A percentile compares a stretch with the other conserved stretches of the same genome.
These are phyloP conservation scores for Penicillium cosmopolitanum DNA, from an alignment of 495 filamentous ascomycete species.

Conservation along the genomic window DNA sequence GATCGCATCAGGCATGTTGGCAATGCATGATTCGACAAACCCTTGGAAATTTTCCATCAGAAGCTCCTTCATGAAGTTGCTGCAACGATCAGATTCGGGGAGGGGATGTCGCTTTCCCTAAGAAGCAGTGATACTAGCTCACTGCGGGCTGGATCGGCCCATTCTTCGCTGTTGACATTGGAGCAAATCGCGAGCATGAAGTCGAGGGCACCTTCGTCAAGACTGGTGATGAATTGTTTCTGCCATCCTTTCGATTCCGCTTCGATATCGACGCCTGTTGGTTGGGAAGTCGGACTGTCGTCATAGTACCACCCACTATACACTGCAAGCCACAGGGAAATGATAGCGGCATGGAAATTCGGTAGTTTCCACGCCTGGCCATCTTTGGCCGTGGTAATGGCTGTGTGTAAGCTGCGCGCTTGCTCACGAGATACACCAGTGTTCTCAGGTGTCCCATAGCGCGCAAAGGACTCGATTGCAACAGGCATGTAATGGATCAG, in stretches of 20 bases:
- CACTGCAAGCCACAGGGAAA: conserved; percentile 84
- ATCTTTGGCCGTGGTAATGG: conserved; percentile 65
- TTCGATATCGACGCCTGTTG: conserved; percentile 59
- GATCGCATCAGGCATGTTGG: conserved; percentile 91
- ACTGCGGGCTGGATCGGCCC: conserved; percentile 78
- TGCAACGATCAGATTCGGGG: conserved; percentile 63
- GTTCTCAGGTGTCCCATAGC: conserved; percentile 74
- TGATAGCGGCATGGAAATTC: conserved; percentile 74
- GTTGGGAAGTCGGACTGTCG: conserved; percentile 54
- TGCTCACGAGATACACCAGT: conserved; percentile 56
- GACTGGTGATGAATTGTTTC: conserved; percentile 70
- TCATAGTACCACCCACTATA: conserved; percentile 91
- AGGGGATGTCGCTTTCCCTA: conserved; percentile 67
- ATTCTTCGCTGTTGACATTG: conserved; percentile 72
- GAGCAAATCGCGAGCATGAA: conserved; percentile 84
- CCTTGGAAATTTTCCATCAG: conserved; percentile 80
- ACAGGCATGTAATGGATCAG: conserved; percentile 81
- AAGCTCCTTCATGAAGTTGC: conserved; percentile 63
- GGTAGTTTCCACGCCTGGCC: conserved; percentile 67
- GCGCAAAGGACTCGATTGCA: conserved; percentile 69
- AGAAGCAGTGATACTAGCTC: conserved; percentile 77
- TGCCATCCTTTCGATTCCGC: conserved; percentile 70
- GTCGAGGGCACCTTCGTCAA: conserved; percentile 90
- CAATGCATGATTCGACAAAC: conserved; percentile 88
- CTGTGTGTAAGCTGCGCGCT: conserved; percentile 68